phyloP scores from a whole-genome alignment of 2,329 filamentous ascomycete genomes.

The Microsporum canis region DNA sequence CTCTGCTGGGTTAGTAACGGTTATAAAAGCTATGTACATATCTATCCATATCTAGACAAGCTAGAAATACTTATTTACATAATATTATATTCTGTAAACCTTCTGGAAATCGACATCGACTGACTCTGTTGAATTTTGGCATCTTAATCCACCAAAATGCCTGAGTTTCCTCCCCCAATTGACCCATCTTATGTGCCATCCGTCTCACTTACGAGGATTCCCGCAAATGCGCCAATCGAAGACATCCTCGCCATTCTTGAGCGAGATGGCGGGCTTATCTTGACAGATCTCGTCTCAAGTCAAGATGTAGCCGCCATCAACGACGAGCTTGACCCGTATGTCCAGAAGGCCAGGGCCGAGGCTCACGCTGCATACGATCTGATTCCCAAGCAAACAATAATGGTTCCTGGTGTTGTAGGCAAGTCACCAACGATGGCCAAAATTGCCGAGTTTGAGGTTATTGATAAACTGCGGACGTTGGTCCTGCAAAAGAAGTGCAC shows the following conservation, averaged over 20 bases:
- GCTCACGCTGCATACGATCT: constrained; percentile 1
- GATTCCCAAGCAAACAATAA: constrained; percentile 2
- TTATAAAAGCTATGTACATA: not conserved
- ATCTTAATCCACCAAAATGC: not conserved
- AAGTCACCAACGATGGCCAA: constrained; percentile 2
- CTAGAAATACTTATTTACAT: not conserved
- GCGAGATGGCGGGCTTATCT: not conserved
- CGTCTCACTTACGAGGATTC: not conserved
- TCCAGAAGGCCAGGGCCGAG: not conserved
- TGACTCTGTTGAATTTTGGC: not conserved
- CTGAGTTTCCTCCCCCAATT: constrained; percentile 1
- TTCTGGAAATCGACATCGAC: not conserved
- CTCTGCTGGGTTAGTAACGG: not conserved
- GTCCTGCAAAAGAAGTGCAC: constrained; percentile 2
- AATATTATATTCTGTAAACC: not conserved
- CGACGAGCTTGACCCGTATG: not conserved
- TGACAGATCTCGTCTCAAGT: not conserved
- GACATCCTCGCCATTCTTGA: constrained; percentile 1
- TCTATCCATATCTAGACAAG: not conserved
- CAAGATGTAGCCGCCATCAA: not conserved
- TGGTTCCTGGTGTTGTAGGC: not conserved
- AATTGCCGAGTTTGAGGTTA: not conserved
- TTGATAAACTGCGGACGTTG: constrained; percentile 1
- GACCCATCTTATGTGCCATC: not conserved
- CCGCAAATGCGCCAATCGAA: not conserved